Percentiles rank a stretch among this genome's conserved stretches.
Evolutionary conservation across 2,329 filamentous ascomycete species (phyloP).

Genomic region (Orbilia javanica): DNA sequence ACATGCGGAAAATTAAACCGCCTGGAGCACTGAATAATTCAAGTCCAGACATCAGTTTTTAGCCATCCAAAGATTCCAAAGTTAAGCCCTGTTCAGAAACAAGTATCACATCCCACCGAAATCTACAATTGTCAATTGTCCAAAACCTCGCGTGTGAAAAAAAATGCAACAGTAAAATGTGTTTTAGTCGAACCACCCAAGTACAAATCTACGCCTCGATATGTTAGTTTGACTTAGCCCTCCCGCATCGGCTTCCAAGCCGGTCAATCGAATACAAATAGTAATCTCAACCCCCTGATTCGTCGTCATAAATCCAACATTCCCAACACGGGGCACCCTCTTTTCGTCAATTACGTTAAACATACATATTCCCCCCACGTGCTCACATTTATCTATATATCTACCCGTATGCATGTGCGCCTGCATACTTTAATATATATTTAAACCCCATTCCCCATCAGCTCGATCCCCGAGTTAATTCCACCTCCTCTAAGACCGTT

Average conservation of each 20-base stretch:
- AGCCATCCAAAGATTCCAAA: no score
- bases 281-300: constrained; percentile 21
- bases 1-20: no score
- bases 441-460: no score
- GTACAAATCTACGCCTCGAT: no score
- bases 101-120: no score
- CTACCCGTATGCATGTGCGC: no score
- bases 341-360: background rate
- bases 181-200: background rate
- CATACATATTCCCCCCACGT: background rate
- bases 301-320: constrained; percentile 13
- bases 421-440: background rate
- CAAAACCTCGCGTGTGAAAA: no score
- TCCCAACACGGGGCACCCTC: background rate
- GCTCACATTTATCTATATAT: background rate
- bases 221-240: background rate
- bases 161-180: background rate
- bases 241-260: background rate
- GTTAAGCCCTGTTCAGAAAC: no score
- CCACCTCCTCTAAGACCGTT: background rate
- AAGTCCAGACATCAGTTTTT: no score
- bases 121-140: no score
- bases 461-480: background rate
- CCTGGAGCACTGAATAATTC: no score
- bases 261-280: background rate